These are phyloP conservation scores for Boletus sensibilis DNA, from an alignment of 768 basidiomycete genomes.

Conservation along the genomic window DNA sequence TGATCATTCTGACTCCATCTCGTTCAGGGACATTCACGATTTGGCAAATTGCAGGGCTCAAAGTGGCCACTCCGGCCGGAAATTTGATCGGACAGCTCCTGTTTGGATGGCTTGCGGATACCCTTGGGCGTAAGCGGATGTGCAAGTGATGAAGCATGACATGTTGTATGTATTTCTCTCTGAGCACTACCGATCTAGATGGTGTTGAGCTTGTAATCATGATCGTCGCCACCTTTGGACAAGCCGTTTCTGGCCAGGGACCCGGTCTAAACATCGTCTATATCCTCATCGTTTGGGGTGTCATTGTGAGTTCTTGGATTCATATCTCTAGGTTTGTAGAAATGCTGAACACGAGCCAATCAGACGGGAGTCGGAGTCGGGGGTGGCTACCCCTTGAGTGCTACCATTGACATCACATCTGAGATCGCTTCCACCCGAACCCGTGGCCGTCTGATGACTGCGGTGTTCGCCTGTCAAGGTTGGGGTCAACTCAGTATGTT, in stretches of 20 bases:
- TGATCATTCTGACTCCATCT: neutral
- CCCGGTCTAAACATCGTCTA: conserved; percentile 66
- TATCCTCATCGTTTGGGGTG: conserved; percentile 77
- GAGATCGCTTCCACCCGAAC: conserved; percentile 76
- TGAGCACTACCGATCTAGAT: conserved; percentile 24
- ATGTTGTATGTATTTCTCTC: neutral
- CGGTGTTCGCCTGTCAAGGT: conserved; percentile 81
- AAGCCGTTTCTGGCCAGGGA: conserved; percentile 67
- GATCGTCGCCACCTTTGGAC: conserved; percentile 71
- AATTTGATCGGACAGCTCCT: conserved; percentile 69
- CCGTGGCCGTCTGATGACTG: conserved; percentile 83
- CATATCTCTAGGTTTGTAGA: neutral
- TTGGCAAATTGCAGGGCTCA: conserved; percentile 69
- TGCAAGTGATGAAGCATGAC: conserved; percentile 42
- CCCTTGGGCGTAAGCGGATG: conserved; percentile 73
- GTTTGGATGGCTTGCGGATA: conserved; percentile 76
- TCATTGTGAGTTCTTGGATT: conserved; percentile 44
- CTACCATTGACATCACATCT: conserved; percentile 84
- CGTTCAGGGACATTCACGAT: conserved; percentile 7
- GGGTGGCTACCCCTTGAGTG: conserved; percentile 80
- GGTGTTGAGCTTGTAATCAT: conserved; percentile 66
- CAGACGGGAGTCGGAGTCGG: conserved; percentile 79
- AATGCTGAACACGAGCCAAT: conserved; percentile 33
- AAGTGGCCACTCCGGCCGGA: conserved; percentile 73
- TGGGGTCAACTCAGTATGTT: conserved; percentile 75